phyloP scores from a whole-genome alignment of 805 yeast species.

The Wickerhamiella kurtzmanii region DNA sequence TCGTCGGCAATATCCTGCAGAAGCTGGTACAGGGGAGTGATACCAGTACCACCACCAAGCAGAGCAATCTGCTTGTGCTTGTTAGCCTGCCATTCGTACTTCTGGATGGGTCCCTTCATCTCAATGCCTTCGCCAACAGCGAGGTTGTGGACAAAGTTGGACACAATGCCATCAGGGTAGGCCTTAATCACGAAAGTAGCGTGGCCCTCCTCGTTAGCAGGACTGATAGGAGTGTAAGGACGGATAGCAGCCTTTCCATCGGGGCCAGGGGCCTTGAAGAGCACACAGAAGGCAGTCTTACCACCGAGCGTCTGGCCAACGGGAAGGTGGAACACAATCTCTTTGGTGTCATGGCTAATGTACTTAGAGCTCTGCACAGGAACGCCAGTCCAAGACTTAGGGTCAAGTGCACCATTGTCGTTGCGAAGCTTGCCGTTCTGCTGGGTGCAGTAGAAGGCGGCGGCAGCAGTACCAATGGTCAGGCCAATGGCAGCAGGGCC shows the following conservation, averaged over 20 bases:
- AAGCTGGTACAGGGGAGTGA: conserved; percentile 89
- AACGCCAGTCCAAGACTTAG: conserved; percentile 27
- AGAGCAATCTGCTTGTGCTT: conserved; percentile 65
- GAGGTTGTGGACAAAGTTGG: conserved; percentile 55
- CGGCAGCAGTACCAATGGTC: conserved; percentile 36
- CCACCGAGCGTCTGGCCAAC: conserved; percentile 63
- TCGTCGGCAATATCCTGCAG: conserved; percentile 60
- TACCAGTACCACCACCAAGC: conserved; percentile 95
- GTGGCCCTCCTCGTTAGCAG: conserved; percentile 53
- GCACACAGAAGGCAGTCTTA: conserved; percentile 59
- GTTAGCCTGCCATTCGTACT: conserved; percentile 86
- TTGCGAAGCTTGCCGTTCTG: conserved; percentile 20
- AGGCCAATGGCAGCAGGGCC: conserved; percentile 25
- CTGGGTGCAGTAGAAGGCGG: conserved; percentile 24
- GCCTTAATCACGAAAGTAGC: conserved; percentile 72
- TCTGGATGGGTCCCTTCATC: conserved; percentile 86
- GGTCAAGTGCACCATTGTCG: conserved; percentile 17
- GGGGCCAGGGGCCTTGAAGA: conserved; percentile 69
- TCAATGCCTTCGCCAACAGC: conserved; percentile 70
- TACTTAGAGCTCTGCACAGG: conserved; percentile 15
- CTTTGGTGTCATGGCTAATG: conserved; percentile 35
- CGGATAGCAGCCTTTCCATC: conserved; percentile 81
- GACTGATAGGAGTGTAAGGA: conserved; percentile 71
- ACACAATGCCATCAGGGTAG: conserved; percentile 76
- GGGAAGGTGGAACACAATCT: conserved; percentile 58